Evolutionary conservation across 306 rosid genomes (phyloP).

Genomic region (apple (Malus domestica)): DNA sequence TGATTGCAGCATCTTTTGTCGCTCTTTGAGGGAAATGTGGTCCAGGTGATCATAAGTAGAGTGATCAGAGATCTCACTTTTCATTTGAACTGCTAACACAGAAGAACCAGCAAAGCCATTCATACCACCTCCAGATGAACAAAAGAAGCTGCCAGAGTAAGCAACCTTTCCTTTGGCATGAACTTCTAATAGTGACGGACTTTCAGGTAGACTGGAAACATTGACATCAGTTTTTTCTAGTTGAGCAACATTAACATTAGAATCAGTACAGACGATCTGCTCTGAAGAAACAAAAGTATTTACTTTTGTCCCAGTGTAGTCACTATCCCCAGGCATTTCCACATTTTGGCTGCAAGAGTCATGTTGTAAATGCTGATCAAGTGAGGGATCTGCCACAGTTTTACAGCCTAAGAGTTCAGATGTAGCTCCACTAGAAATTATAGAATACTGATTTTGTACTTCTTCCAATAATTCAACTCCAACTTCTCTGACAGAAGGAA

Average conservation of each 20-base stretch:
- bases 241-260: constrained; percentile 10
- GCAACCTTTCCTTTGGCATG: constrained; percentile 33
- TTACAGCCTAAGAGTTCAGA: not conserved
- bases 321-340: constrained; percentile 18
- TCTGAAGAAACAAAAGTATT: constrained; percentile 26
- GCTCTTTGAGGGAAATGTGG: constrained; percentile 56
- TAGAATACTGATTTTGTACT: not conserved
- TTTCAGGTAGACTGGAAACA: constrained; percentile 10
- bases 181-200: constrained; percentile 23
- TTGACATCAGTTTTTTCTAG: constrained; percentile 16
- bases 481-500: constrained; percentile 8
- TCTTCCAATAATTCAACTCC: constrained; percentile 6
- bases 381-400: not conserved
- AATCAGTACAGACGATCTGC: constrained; percentile 21
- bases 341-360: constrained; percentile 9
- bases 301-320: constrained; percentile 9
- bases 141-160: constrained; percentile 15
- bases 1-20: constrained; percentile 55
- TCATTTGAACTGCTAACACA: constrained; percentile 19
- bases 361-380: constrained; percentile 14
- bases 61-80: constrained; percentile 38
- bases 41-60: constrained; percentile 41
- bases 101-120: constrained; percentile 22
- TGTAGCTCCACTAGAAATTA: not conserved
- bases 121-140: constrained; percentile 28